Conservation (phyloP, 106 monocot species). For the Dioscorea dumetorum region DNA sequence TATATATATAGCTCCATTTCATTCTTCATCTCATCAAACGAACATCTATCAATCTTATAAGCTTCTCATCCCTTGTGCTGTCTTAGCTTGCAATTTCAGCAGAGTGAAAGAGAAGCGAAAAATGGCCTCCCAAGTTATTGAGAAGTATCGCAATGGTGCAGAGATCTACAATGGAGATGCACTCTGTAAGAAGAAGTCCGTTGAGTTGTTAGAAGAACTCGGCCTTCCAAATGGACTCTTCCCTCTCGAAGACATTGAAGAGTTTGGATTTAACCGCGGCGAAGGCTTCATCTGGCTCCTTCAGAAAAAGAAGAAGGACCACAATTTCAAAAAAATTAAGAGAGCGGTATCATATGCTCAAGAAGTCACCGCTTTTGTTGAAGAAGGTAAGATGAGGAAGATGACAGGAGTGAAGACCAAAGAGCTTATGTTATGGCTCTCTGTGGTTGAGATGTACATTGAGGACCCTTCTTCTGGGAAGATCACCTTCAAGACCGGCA, state of each 20-base stretch:
- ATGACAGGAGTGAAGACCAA: background rate
- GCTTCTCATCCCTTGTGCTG: no score
- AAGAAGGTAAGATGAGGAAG: background rate
- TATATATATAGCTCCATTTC: no score
- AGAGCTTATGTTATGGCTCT: background rate
- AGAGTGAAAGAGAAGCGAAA: no score
- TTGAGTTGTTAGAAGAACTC: background rate
- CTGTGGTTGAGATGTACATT: background rate
- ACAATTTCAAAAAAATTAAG: background rate
- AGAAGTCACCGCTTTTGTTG: background rate
- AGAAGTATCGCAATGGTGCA: constrained; percentile 1
- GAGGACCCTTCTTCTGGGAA: no score
- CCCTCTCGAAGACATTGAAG: constrained; percentile 2
- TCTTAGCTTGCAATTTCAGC: no score
- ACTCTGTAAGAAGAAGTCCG: background rate
- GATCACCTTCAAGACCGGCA: no score
- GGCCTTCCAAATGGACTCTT: background rate
- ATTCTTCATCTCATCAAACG: no score
- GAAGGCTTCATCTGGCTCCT: background rate
- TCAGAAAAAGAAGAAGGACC: background rate
- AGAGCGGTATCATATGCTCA: background rate
- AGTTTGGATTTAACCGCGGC: background rate
- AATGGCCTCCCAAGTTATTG: constrained; percentile 1
- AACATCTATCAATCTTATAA: no score
- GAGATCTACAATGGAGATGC: constrained; percentile 4